These are phyloP conservation scores for Penicillium robsamsonii DNA, from an alignment of 495 filamentous ascomycete genomes.

Conservation along the genomic window DNA sequence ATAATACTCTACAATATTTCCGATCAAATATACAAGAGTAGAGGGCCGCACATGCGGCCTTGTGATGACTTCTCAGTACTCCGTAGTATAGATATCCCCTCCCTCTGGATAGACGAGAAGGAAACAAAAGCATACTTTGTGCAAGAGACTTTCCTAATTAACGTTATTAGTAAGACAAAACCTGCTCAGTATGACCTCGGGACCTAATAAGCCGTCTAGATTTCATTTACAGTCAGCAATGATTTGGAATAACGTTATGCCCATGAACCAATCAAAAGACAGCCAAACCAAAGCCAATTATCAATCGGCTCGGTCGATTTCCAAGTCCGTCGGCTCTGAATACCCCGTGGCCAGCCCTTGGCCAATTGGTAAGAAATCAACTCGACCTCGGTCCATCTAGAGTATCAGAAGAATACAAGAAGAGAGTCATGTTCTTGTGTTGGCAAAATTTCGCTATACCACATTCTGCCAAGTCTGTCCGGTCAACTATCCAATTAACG, in stretches of 20 bases:
- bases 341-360: slow-evolving; percentile 5
- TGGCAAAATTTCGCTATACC: neutral
- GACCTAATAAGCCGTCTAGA: too few species aligned
- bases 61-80: too few species aligned
- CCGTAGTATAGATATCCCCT: too few species aligned
- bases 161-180: too few species aligned
- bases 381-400: slow-evolving; percentile 1
- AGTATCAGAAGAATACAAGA: slow-evolving; percentile 3
- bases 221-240: neutral
- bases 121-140: too few species aligned
- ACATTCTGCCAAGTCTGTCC: slow-evolving; percentile 7
- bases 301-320: slow-evolving; percentile 3
- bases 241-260: neutral
- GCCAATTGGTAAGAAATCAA: slow-evolving; percentile 11
- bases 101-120: too few species aligned
- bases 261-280: neutral
- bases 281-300: neutral
- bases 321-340: slow-evolving; percentile 5
- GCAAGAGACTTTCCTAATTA: too few species aligned
- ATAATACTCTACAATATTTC: neutral
- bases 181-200: too few species aligned
- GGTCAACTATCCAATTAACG: slow-evolving; percentile 1
- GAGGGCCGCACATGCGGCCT: too few species aligned
- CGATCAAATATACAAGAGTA: neutral
- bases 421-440: slow-evolving; percentile 1